phyloP scores from a whole-genome alignment of 2,329 filamentous ascomycete species.

The Venturia aucupariae region DNA sequence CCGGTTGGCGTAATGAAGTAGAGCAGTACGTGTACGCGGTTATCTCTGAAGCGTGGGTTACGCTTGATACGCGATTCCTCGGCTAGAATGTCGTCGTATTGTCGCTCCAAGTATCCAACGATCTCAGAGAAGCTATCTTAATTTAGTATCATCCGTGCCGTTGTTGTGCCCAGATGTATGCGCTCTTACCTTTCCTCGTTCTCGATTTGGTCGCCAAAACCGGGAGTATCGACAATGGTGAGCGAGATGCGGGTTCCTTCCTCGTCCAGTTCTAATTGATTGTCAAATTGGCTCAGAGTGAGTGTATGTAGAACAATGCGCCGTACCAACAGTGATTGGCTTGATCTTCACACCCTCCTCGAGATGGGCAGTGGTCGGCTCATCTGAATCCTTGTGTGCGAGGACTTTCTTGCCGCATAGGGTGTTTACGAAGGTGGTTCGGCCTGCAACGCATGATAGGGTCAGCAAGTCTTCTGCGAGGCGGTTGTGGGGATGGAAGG shows the following conservation, averaged over 20 bases:
- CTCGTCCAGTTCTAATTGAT: constrained; percentile 68
- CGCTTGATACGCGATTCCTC: constrained; percentile 99
- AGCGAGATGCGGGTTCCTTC: constrained; percentile 96
- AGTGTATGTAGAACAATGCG: constrained; percentile 12
- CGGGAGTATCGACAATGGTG: constrained; percentile 96
- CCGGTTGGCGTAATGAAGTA: constrained; percentile 99
- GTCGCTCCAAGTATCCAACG: constrained; percentile 93
- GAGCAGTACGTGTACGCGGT: constrained; percentile 93
- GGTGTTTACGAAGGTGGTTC: constrained; percentile 98
- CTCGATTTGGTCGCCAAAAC: constrained; percentile 97
- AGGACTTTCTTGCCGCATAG: constrained; percentile 94
- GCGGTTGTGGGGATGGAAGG: background rate
- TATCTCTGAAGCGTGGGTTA: constrained; percentile 99
- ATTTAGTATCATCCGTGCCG: constrained; percentile 19
- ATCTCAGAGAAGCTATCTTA: constrained; percentile 80
- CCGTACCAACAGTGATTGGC: constrained; percentile 89
- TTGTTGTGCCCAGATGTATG: constrained; percentile 8
- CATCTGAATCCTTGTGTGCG: constrained; percentile 83
- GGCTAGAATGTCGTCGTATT: constrained; percentile 98
- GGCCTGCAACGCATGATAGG: constrained; percentile 47
- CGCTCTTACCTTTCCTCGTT: constrained; percentile 81
- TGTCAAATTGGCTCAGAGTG: background rate
- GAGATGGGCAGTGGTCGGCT: constrained; percentile 76
- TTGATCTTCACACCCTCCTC: constrained; percentile 99
- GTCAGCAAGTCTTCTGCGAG: constrained; percentile 5